These are phyloP conservation scores for Starmerella roubikii DNA, from an alignment of 805 yeast genomes.

Conservation along the genomic window DNA sequence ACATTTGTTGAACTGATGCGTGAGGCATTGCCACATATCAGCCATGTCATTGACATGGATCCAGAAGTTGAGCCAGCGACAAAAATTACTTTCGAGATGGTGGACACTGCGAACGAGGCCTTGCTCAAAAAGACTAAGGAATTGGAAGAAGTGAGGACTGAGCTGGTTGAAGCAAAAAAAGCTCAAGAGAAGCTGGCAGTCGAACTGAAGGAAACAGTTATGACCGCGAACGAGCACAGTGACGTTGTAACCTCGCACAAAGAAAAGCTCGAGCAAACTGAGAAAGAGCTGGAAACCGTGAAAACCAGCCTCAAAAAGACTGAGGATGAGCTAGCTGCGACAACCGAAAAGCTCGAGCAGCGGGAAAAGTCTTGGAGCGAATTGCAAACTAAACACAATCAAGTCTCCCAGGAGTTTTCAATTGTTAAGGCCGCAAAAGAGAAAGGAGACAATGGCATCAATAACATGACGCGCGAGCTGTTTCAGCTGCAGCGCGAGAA, in stretches of 20 bases:
- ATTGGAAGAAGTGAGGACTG: conserved; percentile 2
- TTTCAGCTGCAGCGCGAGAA: conserved; percentile 50
- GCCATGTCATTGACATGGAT: conserved; percentile 55
- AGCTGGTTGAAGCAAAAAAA: conserved; percentile 1
- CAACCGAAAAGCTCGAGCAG: background rate
- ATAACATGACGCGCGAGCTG: conserved; percentile 78
- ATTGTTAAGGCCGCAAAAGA: conserved; percentile 34
- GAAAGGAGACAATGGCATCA: conserved; percentile 74
- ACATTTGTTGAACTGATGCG: conserved; percentile 51
- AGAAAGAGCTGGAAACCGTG: background rate
- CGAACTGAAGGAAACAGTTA: conserved; percentile 20
- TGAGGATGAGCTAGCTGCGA: background rate
- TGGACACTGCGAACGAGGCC: conserved; percentile 26
- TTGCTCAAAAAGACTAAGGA: conserved; percentile 19
- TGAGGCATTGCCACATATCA: conserved; percentile 56
- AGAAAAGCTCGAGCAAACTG: background rate
- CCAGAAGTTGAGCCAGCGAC: conserved; percentile 62
- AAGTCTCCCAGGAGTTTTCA: conserved; percentile 21
- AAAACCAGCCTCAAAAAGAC: background rate
- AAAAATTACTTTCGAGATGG: conserved; percentile 49
- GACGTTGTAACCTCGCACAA: background rate
- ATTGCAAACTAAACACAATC: background rate
- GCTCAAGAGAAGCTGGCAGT: background rate
- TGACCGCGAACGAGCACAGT: background rate
- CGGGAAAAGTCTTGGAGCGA: background rate